phyloP scores from a whole-genome alignment of 768 basidiomycete genomes.

The Imleria badia region DNA sequence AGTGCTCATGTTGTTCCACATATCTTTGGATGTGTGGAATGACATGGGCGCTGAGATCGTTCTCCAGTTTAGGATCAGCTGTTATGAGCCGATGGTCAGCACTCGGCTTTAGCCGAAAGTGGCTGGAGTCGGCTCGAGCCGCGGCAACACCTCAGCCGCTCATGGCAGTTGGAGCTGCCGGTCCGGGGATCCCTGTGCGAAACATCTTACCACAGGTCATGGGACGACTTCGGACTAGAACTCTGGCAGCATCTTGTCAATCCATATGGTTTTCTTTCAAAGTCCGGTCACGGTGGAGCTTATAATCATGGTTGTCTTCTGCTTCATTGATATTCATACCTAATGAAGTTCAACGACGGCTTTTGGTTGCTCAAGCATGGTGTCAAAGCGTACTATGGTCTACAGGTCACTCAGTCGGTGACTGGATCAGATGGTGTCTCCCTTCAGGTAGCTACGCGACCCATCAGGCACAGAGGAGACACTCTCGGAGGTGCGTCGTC shows the following conservation, averaged over 20 bases:
- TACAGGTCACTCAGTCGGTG: conserved; percentile 56
- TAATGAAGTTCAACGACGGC: conserved; percentile 74
- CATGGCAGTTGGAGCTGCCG: neutral
- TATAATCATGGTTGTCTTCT: neutral
- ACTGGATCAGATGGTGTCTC: conserved; percentile 48
- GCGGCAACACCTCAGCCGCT: too few species aligned
- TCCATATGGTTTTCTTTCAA: neutral
- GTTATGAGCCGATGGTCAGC: too few species aligned
- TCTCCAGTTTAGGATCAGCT: too few species aligned
- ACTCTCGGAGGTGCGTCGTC: conserved; percentile 50
- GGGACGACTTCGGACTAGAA: neutral
- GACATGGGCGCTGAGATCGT: too few species aligned
- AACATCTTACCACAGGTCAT: neutral
- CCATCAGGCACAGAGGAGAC: conserved; percentile 62
- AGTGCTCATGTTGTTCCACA: conserved; percentile 6
- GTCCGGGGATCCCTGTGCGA: neutral
- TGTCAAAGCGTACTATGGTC: conserved; percentile 57
- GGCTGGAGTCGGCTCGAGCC: too few species aligned
- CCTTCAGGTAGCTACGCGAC: conserved; percentile 59
- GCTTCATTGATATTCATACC: neutral
- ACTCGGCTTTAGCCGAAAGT: too few species aligned
- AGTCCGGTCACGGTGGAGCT: neutral
- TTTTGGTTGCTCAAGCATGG: conserved; percentile 68
- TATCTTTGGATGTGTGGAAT: too few species aligned
- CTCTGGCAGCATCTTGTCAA: neutral